A percentile compares a stretch with the other conserved stretches of the same genome.
Evolutionary conservation across 306 rosid species (phyloP).

Genomic region (Gynostemma pentaphyllum): DNA sequence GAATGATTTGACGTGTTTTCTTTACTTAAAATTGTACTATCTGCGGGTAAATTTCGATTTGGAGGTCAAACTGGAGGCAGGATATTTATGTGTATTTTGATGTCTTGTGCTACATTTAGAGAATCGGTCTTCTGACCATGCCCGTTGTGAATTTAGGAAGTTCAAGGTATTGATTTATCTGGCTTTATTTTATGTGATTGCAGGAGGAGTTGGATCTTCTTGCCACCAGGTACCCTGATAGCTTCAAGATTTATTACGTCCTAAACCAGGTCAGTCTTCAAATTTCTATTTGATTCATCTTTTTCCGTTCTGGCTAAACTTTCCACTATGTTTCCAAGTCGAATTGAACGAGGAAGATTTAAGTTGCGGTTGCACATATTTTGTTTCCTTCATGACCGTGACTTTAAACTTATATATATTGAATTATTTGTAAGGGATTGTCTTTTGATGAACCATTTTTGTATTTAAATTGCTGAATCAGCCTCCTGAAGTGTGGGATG

Average conservation of each 20-base stretch:
- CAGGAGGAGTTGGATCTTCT: constrained; percentile 88
- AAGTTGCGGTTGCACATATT: background rate
- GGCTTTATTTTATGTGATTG: too few relatives aligned
- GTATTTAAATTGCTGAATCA: constrained; percentile 15
- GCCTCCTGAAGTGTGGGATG: constrained; percentile 92
- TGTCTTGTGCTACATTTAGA: too few relatives aligned
- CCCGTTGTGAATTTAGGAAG: too few relatives aligned
- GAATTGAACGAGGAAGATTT: too few relatives aligned
- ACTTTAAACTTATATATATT: background rate
- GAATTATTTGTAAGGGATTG: background rate
- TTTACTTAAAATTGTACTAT: too few relatives aligned
- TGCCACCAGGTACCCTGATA: constrained; percentile 51
- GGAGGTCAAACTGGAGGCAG: too few relatives aligned
- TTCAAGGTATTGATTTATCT: too few relatives aligned
- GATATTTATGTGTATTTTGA: too few relatives aligned
- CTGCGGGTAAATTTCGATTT: too few relatives aligned
- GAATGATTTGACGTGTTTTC: too few relatives aligned
- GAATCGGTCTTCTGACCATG: too few relatives aligned
- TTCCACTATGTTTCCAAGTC: too few relatives aligned
- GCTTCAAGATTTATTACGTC: constrained; percentile 61
- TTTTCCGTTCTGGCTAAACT: background rate
- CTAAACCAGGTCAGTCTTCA: constrained; percentile 61
- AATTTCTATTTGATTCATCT: background rate
- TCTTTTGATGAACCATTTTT: background rate
- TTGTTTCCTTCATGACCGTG: background rate